Percentiles rank a stretch among this genome's conserved stretches.
phyloP scores from a whole-genome alignment of 2,329 filamentous ascomycete species.

The Apiospora koreana region DNA sequence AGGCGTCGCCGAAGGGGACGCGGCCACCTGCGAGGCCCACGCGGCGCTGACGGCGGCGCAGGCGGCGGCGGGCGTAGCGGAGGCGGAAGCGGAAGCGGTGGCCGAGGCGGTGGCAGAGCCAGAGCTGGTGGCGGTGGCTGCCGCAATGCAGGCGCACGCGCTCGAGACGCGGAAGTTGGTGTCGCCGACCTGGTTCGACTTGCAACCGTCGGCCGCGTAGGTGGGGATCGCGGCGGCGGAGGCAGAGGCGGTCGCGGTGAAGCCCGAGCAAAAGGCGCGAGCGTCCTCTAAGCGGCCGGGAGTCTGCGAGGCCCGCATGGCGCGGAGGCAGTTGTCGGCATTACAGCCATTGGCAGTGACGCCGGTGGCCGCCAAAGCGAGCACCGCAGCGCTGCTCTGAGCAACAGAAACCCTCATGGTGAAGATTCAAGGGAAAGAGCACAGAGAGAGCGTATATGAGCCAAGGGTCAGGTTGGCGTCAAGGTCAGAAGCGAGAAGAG shows the following conservation, averaged over 20 bases:
- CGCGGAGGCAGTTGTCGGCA: not conserved
- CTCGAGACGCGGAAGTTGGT: too few relatives aligned
- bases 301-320: not conserved
- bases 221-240: too few relatives aligned
- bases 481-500: conserved; percentile 6
- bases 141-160: not conserved
- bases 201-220: too few relatives aligned
- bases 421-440: not conserved
- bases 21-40: conserved; percentile 29
- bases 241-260: too few relatives aligned
- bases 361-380: not conserved
- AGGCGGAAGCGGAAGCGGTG: not conserved
- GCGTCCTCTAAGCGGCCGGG: too few relatives aligned
- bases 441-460: not conserved
- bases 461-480: not conserved
- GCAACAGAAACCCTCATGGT: not conserved
- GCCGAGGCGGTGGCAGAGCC: conserved; percentile 16
- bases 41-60: conserved; percentile 32
- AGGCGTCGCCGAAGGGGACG: conserved; percentile 27
- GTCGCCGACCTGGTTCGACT: too few relatives aligned
- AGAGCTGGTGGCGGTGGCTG: not conserved
- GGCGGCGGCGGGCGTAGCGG: conserved; percentile 21
- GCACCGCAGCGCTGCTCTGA: not conserved
- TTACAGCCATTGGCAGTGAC: not conserved
- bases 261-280: too few relatives aligned